Evolutionary conservation across 352 stramenopile species (phyloP).

Genomic region (Elongisporangium anandrum): DNA sequence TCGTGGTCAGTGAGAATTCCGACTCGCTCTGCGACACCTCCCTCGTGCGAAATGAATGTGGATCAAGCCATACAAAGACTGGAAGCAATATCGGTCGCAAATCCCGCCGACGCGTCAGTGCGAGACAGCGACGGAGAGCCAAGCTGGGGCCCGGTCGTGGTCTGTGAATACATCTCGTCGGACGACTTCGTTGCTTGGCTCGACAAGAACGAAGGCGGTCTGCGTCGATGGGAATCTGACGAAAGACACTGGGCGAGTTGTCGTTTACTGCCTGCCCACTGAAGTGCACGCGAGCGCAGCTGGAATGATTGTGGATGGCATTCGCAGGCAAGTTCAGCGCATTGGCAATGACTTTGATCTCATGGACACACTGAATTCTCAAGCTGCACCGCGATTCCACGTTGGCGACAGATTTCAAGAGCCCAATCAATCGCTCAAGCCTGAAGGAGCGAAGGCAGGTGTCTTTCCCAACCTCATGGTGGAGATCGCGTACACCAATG

Average conservation of each 20-base stretch:
- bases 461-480: constrained; percentile 9
- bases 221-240: constrained; percentile 16
- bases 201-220: constrained; percentile 2
- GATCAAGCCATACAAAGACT: too few relatives aligned
- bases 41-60: too few relatives aligned
- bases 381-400: background rate
- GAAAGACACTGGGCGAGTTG: background rate
- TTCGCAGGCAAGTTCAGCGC: background rate
- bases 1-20: too few relatives aligned
- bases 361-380: background rate
- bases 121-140: background rate
- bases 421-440: constrained; percentile 7
- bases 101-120: too few relatives aligned
- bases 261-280: constrained; percentile 7
- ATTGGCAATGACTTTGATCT: background rate
- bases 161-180: constrained; percentile 12
- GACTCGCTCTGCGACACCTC: too few relatives aligned
- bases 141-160: constrained; percentile 8
- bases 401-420: constrained; percentile 11
- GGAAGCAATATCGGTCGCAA: too few relatives aligned
- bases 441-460: background rate
- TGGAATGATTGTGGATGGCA: background rate
- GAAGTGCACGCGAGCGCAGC: constrained; percentile 4
- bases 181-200: constrained; percentile 9
- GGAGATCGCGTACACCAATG: constrained; percentile 10